Base-by-base conservation (phyloP, 164 flowering plant genomes). In the Kalanchoe fedtschenkoi region DNA sequence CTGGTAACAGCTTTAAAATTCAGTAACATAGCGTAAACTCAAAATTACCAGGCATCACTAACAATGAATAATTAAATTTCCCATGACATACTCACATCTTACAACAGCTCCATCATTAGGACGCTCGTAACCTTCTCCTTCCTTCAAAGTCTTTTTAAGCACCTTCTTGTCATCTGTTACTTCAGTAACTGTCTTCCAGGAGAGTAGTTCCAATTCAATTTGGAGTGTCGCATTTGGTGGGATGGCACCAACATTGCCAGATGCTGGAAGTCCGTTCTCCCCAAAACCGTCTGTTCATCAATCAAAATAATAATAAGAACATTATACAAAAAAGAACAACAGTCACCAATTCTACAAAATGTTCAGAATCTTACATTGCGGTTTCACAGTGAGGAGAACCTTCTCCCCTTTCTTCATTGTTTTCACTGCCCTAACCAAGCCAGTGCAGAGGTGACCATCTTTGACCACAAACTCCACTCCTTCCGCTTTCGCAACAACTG, bases 361-460 rank as follows among this genome's bases (percentile, higher is more conserved):
- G n/a, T 32, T 10, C 5, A 22, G 22, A 26, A 43, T 67, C 91
- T 70, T 74, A 95, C 99, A 95, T 76, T 88, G 92, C 62, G 99
- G 96, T 69, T 90, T 95, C 51, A 88, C 97, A 2, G 84, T 78
- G 2, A 91, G 64, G 32, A 81, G 66, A n/a, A 83, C 96, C 62
- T 81, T 87, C 64, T 95, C 99, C 41, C 95, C 92, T 66, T 81
- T 90, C 77, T 95, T 95, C 99, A 95, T 95, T 9, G 93, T 87
- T 64, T 84, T 88, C 24, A 91, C 89, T 62, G 99, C 92, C 70
- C 74, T 88, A 3, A 85, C 16, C 58, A 95, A 39, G 1, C 97
- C 97, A 63, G 93, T 89, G 62, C 97, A 95, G 68, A 87, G 83
- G 55, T 77, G 73, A 56, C 96, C 99, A 5, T 87, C 89, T 60